A percentile compares a stretch with the other conserved stretches of the same genome.
Conservation (phyloP, 2,329 filamentous ascomycete genomes). For the Exophiala sp. region DNA sequence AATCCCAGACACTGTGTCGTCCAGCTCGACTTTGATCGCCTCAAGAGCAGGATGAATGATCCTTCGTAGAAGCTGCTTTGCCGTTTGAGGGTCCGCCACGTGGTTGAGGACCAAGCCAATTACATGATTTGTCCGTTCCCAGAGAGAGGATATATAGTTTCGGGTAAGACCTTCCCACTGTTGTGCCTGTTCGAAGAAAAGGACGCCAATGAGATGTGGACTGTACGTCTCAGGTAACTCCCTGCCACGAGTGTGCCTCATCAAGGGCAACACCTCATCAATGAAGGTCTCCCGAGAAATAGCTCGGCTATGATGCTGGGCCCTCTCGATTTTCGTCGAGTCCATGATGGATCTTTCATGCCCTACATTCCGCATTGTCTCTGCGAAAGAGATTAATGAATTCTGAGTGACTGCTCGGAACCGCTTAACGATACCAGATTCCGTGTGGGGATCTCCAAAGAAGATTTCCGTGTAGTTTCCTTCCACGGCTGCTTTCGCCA, state of each 20-base stretch:
- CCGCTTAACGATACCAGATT: slow-evolving; percentile 30
- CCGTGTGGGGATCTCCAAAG: slow-evolving; percentile 30
- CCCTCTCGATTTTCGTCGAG: slow-evolving; percentile 4
- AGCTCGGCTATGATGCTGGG: slow-evolving; percentile 15
- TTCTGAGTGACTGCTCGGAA: slow-evolving; percentile 34
- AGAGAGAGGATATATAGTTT: no score
- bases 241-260: slow-evolving; percentile 34
- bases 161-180: slow-evolving; percentile 46
- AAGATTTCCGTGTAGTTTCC: slow-evolving; percentile 36
- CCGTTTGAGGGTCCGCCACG: slow-evolving; percentile 41
- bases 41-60: slow-evolving; percentile 44
- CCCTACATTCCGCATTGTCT: slow-evolving; percentile 17
- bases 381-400: slow-evolving; percentile 22
- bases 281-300: slow-evolving; percentile 38
- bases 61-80: slow-evolving; percentile 35
- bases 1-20: slow-evolving; percentile 44
- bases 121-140: no score
- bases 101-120: slow-evolving; percentile 18
- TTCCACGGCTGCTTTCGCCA: slow-evolving; percentile 30
- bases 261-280: slow-evolving; percentile 37
- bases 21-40: slow-evolving; percentile 34
- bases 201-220: slow-evolving; percentile 54
- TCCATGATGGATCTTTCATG: slow-evolving; percentile 19
- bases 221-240: slow-evolving; percentile 44
- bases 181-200: slow-evolving; percentile 58